phyloP scores from a whole-genome alignment of 768 basidiomycete species.

The Kwoniella shandongensis region DNA sequence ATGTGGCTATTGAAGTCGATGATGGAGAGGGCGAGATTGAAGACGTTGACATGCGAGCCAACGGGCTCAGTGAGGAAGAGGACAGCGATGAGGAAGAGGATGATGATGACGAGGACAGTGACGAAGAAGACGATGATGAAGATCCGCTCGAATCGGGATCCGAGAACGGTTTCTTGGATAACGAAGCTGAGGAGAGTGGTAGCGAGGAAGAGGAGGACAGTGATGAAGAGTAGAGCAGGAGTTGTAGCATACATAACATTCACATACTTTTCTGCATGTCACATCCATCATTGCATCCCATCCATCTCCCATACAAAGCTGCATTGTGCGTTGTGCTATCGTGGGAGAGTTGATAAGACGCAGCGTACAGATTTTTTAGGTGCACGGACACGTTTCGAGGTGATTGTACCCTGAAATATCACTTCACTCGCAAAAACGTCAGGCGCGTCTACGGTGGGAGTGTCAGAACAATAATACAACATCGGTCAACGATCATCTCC shows the following conservation, averaged over 20 bases:
- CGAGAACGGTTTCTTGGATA: slow-evolving; percentile 29
- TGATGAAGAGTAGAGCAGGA: slow-evolving; percentile 26
- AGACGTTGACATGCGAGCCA: slow-evolving; percentile 44
- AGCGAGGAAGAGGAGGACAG: slow-evolving; percentile 57
- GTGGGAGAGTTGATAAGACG: too few species aligned
- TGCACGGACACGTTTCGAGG: neutral
- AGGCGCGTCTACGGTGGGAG: too few species aligned
- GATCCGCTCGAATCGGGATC: slow-evolving; percentile 34
- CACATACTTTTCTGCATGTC: slow-evolving; percentile 1
- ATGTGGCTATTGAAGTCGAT: slow-evolving; percentile 50
- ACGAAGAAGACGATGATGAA: slow-evolving; percentile 61
- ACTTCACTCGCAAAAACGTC: neutral
- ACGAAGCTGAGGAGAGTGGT: slow-evolving; percentile 33
- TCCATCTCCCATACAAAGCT: neutral
- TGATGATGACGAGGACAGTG: slow-evolving; percentile 62
- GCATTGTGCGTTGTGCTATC: too few species aligned
- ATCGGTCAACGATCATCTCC: too few species aligned
- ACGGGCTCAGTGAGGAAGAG: slow-evolving; percentile 20
- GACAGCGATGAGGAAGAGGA: slow-evolving; percentile 9
- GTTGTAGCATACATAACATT: slow-evolving; percentile 2
- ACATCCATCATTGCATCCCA: slow-evolving; percentile 1
- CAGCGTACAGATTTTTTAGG: too few species aligned
- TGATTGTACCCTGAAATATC: neutral
- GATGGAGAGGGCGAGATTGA: slow-evolving; percentile 50
- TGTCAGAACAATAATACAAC: too few species aligned